These are phyloP conservation scores for Lactarius trivialis DNA, from an alignment of 768 basidiomycete genomes.

Conservation along the genomic window DNA sequence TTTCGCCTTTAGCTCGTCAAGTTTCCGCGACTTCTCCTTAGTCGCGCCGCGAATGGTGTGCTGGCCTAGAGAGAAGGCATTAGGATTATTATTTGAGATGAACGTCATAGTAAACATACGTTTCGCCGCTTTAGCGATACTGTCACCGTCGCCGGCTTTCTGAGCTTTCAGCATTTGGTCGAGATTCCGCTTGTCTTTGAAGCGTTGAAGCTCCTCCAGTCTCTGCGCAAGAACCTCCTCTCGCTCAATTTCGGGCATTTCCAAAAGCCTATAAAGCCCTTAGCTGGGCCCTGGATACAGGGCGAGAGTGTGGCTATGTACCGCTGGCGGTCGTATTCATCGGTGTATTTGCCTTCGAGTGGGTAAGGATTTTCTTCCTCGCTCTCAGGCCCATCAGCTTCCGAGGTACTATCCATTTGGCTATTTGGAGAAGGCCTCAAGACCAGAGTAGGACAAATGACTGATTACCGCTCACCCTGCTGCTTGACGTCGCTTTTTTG, in stretches of 20 bases:
- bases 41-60: constrained; percentile 67
- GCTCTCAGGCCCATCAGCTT: constrained; percentile 54
- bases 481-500: constrained; percentile 68
- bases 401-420: constrained; percentile 32
- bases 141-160: constrained; percentile 46
- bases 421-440: neutral
- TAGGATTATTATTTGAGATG: neutral
- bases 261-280: constrained; percentile 50
- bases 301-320: constrained; percentile 33
- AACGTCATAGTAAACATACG: constrained; percentile 39
- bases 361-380: constrained; percentile 78
- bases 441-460: neutral
- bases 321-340: constrained; percentile 78
- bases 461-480: constrained; percentile 48
- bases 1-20: constrained; percentile 81
- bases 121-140: constrained; percentile 68
- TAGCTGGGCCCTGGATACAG: constrained; percentile 20
- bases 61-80: constrained; percentile 47
- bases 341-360: constrained; percentile 83
- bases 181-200: constrained; percentile 63
- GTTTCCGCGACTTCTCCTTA: constrained; percentile 70
- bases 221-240: constrained; percentile 81
- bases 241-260: constrained; percentile 81
- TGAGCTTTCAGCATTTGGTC: constrained; percentile 70
- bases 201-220: constrained; percentile 71